A percentile compares a stretch with the other conserved stretches of the same genome.
These are phyloP conservation scores for Verticillium alfalfae DNA, from an alignment of 2,329 filamentous ascomycete genomes.

Conservation along the genomic window DNA sequence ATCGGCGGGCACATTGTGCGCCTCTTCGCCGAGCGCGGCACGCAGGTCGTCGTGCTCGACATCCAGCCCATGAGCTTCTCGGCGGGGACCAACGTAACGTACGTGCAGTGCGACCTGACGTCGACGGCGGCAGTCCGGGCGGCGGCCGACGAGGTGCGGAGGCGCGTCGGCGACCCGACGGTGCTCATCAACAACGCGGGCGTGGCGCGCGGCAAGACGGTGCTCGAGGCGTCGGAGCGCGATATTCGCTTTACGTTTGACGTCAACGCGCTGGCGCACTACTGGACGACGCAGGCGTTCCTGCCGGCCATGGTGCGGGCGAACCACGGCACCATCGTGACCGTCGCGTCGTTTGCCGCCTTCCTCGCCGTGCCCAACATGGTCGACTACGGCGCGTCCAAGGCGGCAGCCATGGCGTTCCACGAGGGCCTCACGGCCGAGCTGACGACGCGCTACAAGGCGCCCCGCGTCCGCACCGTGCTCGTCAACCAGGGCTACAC, in stretches of 20 bases:
- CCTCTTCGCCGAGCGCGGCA: conserved; percentile 56
- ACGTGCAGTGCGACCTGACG: conserved; percentile 66
- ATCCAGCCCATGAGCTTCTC: conserved; percentile 55
- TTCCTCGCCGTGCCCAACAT: conserved; percentile 57
- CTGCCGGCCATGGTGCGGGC: conserved; percentile 56
- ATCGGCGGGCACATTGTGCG: conserved; percentile 64
- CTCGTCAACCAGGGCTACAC: conserved; percentile 59
- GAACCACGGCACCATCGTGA: conserved; percentile 71
- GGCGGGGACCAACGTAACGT: conserved; percentile 50
- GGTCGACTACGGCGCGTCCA: conserved; percentile 62
- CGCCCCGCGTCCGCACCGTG: conserved; percentile 60
- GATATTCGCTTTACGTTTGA: conserved; percentile 64
- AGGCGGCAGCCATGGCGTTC: conserved; percentile 61
- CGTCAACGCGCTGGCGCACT: conserved; percentile 65
- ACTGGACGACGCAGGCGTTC: conserved; percentile 61
- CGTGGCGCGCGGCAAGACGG: conserved; percentile 53
- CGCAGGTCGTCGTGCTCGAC: conserved; percentile 69
- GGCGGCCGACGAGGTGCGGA: conserved; percentile 47
- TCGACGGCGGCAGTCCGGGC: conserved; percentile 46
- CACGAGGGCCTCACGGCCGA: conserved; percentile 61
- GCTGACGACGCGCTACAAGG: conserved; percentile 53
- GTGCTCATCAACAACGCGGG: conserved; percentile 71
- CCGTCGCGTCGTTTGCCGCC: conserved; percentile 59
- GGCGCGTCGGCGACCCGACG: conserved; percentile 57
- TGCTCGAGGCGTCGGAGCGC: conserved; percentile 52